phyloP scores from a whole-genome alignment of 169 alveolate species.

The Pseudocohnilembus persalinus region DNA sequence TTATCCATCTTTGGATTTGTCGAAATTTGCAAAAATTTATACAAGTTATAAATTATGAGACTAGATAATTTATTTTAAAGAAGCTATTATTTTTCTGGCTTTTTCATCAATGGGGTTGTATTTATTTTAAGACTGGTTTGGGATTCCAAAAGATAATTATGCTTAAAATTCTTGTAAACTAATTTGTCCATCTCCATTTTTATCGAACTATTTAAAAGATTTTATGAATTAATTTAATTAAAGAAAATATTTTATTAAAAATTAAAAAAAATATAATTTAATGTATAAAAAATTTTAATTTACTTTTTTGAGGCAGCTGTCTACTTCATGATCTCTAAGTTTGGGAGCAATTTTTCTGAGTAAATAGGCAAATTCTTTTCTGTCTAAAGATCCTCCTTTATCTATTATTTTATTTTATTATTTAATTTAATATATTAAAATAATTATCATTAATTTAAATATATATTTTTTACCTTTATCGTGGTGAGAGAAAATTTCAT shows the following conservation, averaged over 20 bases:
- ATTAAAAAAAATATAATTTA: too few relatives aligned
- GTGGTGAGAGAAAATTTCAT: slow-evolving; percentile 19
- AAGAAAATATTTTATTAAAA: neutral
- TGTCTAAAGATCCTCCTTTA: slow-evolving; percentile 15
- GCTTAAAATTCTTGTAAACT: slow-evolving; percentile 33
- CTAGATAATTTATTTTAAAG: slow-evolving; percentile 26
- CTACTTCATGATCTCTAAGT: slow-evolving; percentile 7
- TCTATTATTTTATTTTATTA: too few relatives aligned
- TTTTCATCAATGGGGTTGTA: slow-evolving; percentile 19
- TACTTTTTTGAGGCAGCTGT: neutral
- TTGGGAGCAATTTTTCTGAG: slow-evolving; percentile 14
- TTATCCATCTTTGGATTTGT: slow-evolving; percentile 29
- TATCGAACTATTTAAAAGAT: slow-evolving; percentile 38
- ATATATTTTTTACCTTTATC: slow-evolving; percentile 23
- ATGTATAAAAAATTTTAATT: too few relatives aligned
- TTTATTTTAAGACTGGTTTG: slow-evolving; percentile 21
- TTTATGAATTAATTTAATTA: neutral
- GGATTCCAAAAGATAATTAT: slow-evolving; percentile 27
- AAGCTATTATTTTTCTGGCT: slow-evolving; percentile 27
- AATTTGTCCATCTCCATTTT: slow-evolving; percentile 22
- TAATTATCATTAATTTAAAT: too few relatives aligned
- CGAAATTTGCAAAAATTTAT: slow-evolving; percentile 37
- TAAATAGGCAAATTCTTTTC: slow-evolving; percentile 7
- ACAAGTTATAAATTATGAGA: slow-evolving; percentile 18
- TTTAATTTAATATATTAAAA: too few relatives aligned